A percentile compares a stretch with the other conserved stretches of the same genome.
Conservation (phyloP, 176 grass and related monocot genomes). For the Pharus latifolius region DNA sequence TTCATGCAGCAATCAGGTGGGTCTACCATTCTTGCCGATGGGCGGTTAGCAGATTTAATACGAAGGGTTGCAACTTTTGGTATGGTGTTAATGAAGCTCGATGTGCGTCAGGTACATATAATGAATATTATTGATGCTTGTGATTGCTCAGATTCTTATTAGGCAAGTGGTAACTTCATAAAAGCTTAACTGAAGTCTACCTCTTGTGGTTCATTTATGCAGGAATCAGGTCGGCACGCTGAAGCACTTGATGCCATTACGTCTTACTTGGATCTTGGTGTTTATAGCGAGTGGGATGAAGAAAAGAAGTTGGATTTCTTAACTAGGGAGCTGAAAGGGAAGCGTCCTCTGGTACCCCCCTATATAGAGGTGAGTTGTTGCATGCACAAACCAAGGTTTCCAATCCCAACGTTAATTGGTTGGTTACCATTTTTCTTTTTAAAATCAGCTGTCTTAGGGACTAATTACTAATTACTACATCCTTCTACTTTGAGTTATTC, state of each 20-base stretch:
- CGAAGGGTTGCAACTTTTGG: slow-evolving; percentile 81
- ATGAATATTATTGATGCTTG: background rate
- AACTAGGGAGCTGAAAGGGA: slow-evolving; percentile 81
- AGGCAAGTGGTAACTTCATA: background rate
- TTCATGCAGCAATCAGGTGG: slow-evolving; percentile 85
- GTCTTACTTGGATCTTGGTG: slow-evolving; percentile 72
- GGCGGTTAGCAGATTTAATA: slow-evolving; percentile 87
- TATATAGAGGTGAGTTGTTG: slow-evolving; percentile 48
- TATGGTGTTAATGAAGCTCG: slow-evolving; percentile 89
- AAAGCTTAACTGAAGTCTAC: background rate
- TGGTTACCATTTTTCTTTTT: slow-evolving; percentile 1
- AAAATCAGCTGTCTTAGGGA: background rate
- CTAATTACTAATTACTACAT: background rate
- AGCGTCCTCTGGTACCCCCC: slow-evolving; percentile 71
- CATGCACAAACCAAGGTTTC: background rate
- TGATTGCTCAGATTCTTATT: background rate
- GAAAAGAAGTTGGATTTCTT: slow-evolving; percentile 78
- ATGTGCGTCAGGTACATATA: slow-evolving; percentile 61
- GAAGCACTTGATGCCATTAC: slow-evolving; percentile 83
- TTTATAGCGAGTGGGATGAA: slow-evolving; percentile 89
- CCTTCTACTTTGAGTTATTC: background rate
- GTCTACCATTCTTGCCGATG: slow-evolving; percentile 63
- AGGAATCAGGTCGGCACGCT: slow-evolving; percentile 81
- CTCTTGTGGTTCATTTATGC: background rate
- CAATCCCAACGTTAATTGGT: background rate